Evolutionary conservation across 192 early-diverging fungal genomes (phyloP).

Genomic region (Backusella australiensis): DNA sequence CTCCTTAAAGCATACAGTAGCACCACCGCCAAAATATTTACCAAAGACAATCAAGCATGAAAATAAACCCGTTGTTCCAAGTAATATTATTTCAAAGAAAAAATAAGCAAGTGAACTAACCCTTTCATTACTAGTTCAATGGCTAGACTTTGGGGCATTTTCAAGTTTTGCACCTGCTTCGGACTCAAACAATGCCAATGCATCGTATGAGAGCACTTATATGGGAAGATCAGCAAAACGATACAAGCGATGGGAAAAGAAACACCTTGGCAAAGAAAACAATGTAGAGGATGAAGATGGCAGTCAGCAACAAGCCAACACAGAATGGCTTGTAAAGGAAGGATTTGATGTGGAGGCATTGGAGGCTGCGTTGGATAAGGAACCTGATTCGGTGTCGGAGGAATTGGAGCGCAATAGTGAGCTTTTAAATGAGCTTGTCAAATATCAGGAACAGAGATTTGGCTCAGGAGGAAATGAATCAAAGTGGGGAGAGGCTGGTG

Average conservation of each 20-base stretch:
- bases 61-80: constrained; percentile 26
- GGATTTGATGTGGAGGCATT: constrained; percentile 27
- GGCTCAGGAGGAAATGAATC: constrained; percentile 22
- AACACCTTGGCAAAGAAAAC: background rate
- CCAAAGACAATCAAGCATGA: constrained; percentile 11
- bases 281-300: background rate
- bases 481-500: constrained; percentile 1
- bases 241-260: constrained; percentile 16
- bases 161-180: constrained; percentile 51
- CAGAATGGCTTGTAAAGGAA: constrained; percentile 24
- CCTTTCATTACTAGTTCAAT: constrained; percentile 43
- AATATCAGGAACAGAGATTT: constrained; percentile 50
- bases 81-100: constrained; percentile 1
- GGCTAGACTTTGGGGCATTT: constrained; percentile 45
- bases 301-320: constrained; percentile 6
- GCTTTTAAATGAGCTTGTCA: constrained; percentile 36
- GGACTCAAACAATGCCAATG: constrained; percentile 46
- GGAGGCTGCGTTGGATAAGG: constrained; percentile 17
- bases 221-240: constrained; percentile 28
- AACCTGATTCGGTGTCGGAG: constrained; percentile 15
- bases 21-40: background rate
- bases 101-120: background rate
- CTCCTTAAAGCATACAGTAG: constrained; percentile 28
- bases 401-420: constrained; percentile 40
- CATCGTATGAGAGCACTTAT: constrained; percentile 44